Evolutionary conservation across 108 stramenopile genomes (phyloP), one percentile per base, ranked within the genome.

Genomic region (Licmophora abbreviata): DNA sequence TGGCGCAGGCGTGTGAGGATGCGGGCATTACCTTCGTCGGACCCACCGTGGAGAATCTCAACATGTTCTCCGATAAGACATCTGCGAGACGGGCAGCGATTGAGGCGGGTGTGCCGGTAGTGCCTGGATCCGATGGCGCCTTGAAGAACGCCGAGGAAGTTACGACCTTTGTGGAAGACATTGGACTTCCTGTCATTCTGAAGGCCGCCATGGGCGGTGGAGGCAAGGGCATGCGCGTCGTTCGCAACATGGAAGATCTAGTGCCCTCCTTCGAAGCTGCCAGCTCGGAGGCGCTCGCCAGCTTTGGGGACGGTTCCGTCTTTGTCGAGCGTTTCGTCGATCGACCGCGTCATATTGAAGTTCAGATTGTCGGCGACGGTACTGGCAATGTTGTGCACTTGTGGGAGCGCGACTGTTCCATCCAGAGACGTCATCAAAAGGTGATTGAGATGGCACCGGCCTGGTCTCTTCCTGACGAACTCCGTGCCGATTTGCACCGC

Each of bases 361-460:
- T 98, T 4, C 97, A 98, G 60, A 83, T 95, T 26, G 77, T 98
- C 48, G 93, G 89, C 18, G 97, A 98, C 64, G 80, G 68, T 20
- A 77, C 80, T 9, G 97, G 95, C 8, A 91, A 95, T 55, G 90
- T 85, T 34, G 92, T 96, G 9, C 91, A 96, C 56, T 75, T 98
- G 31, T 84, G 73, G 68, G 97, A 96, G 57, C 71, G 95, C 31
- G 96, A 97, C 63, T 95, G 94, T 62, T 83, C 79, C 29, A 80
- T 96, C 35, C 97, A 98, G 66, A 72, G 97, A 29, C 76, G 95
- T 26, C 94, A 95, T 63, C 97, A 98, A 58, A 98, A 98, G 68
- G 94, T 98, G 17, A 81, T 98, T 46, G 97, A 98, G 59, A 93
- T 95, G 76, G 94, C 95, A 9, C 97, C 97, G 3, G 94, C 95